phyloP scores from a whole-genome alignment of 768 basidiomycete genomes.

The Mycena leptocephala region DNA sequence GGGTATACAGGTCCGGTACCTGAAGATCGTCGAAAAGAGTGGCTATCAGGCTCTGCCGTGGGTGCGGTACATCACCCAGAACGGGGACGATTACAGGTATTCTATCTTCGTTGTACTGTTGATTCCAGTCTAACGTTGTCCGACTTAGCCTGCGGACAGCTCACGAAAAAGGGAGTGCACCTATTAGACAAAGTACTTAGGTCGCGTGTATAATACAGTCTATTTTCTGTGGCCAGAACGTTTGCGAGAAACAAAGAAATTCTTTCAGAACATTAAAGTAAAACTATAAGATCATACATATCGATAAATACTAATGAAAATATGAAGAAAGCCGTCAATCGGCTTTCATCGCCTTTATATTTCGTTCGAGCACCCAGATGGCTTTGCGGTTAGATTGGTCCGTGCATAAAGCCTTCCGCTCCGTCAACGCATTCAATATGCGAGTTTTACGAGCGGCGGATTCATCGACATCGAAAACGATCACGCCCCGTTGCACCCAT shows the following conservation, averaged over 20 bases:
- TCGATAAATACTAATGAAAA: not conserved
- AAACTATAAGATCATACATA: constrained; percentile 2
- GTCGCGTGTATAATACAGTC: constrained; percentile 4
- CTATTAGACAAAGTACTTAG: constrained; percentile 62
- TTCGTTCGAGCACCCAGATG: constrained; percentile 17
- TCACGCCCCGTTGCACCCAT: constrained; percentile 50
- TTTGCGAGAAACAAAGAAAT: not conserved
- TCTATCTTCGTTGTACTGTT: constrained; percentile 3
- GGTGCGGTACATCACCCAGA: constrained; percentile 96
- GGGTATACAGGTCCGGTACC: constrained; percentile 96
- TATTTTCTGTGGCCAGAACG: not conserved
- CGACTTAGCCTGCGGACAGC: constrained; percentile 79
- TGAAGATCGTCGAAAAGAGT: constrained; percentile 99
- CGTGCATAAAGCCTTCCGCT: constrained; percentile 11
- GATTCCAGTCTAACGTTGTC: not conserved
- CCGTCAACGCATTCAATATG: constrained; percentile 7
- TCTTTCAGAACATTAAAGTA: not conserved
- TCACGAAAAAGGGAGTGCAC: constrained; percentile 80
- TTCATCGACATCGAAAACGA: constrained; percentile 53
- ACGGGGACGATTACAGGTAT: constrained; percentile 93
- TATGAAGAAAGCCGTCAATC: not conserved
- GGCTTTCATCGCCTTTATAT: not conserved
- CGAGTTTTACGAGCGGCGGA: not conserved
- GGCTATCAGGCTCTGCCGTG: constrained; percentile 97
- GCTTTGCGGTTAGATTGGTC: constrained; percentile 16